Base-by-base conservation (phyloP, 805 yeast species). In the Saccharomycopsis oosterbeekiorum region DNA sequence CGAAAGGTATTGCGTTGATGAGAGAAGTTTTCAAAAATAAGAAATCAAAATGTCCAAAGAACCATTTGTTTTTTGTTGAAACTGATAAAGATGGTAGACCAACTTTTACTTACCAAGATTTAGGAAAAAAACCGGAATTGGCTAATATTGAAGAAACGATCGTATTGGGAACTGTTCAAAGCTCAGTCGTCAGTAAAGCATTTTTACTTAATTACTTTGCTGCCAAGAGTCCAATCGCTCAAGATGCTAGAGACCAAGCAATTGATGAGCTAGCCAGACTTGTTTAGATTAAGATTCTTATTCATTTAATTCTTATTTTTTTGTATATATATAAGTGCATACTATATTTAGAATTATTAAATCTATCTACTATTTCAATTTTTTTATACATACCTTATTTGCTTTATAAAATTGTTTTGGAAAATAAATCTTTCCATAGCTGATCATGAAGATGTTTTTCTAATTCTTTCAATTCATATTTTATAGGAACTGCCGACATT, bases 121-220 rank as follows among this genome's bases (percentile, higher is more conserved):
- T 55, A 21, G 65, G 65, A 24, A 59, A 55, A 34, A 42, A 58
- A 11, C 62, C 63, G 4, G 60, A 62, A 43, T 37, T 55, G 24
- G 42, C 51, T 68, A 68, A 24, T 60, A 62, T 69, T 57, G 29
- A 58, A 59, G 53, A 62, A 17, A 40, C 24, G 2, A 24, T 60
- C 4, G 15, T 61, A 1, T 70, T 88, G 70, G 93, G 94, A 1
- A 65, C 68, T 6, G 82, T 86, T 1, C 66, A 72, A 10, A 80
- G 80, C 63, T 83, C 87, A 1, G 67, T 78, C 36, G 76, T 86
- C 12, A 73, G 84, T 1, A 77, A 80, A 60, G 72, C 84, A 26
- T 74, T 88, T 64, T 78, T 87, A 63, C 72, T 84, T 66, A 85
- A 83, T 70, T 88, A 88, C 69, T 73, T 86, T 64, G 77, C 84